Conservation (phyloP, 2,329 filamentous ascomycete species). For the Periconia macrospinosa region DNA sequence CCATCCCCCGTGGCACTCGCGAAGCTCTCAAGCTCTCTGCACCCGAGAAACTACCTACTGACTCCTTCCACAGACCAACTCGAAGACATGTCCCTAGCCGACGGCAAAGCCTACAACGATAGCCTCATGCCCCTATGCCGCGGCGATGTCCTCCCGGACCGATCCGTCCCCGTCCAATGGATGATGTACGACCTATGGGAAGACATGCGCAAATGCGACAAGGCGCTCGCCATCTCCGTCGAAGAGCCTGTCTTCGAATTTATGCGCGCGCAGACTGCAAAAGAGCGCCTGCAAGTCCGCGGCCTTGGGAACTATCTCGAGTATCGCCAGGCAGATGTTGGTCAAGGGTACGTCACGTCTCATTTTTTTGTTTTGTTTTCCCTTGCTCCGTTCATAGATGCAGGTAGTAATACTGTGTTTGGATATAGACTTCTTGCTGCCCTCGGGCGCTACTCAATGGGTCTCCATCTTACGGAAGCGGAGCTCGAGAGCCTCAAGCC, state of each 20-base stretch:
- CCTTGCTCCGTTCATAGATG: no score
- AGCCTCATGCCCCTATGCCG: conserved; percentile 40
- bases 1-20: no score
- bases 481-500: conserved; percentile 26
- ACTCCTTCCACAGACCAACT: no score
- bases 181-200: conserved; percentile 47
- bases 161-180: conserved; percentile 36
- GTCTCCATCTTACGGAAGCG: conserved; percentile 23
- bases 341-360: conserved; percentile 39
- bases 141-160: conserved; percentile 37
- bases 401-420: no score
- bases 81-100: conserved; percentile 47
- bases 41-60: no score
- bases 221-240: conserved; percentile 40
- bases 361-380: no score
- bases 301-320: conserved; percentile 40
- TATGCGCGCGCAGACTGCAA: conserved; percentile 47
- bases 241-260: conserved; percentile 45
- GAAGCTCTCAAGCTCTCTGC: no score
- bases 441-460: conserved; percentile 45
- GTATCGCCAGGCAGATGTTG: conserved; percentile 46
- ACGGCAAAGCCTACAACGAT: conserved; percentile 44
- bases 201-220: conserved; percentile 42
- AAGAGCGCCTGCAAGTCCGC: conserved; percentile 12
- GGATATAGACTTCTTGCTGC: conserved; percentile 46